Conservation (phyloP, 805 yeast species). For the Candida qinlingensis region DNA sequence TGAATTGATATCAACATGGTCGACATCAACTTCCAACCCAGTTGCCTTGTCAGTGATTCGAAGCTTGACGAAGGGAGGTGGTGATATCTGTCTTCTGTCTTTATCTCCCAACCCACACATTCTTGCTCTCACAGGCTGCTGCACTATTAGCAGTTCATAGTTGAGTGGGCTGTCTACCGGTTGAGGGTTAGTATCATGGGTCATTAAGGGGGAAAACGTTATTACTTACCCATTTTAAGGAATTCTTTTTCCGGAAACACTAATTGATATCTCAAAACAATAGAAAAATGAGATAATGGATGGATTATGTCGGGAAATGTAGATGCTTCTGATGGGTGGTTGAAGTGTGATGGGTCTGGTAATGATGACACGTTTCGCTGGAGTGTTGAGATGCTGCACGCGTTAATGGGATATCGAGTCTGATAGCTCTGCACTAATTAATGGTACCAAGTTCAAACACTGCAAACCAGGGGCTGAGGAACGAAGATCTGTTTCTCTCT, state of each 20-base stretch:
- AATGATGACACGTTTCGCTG: no score
- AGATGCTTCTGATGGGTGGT: no score
- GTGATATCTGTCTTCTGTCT: constrained; percentile 30
- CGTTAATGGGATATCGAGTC: no score
- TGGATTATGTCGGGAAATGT: no score
- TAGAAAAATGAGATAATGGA: background rate
- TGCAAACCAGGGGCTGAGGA: no score
- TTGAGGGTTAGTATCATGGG: background rate
- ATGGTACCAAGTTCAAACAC: no score
- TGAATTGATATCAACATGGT: constrained; percentile 27
- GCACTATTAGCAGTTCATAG: constrained; percentile 24
- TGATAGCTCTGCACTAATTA: no score
- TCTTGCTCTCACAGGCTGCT: constrained; percentile 40
- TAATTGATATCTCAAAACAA: background rate
- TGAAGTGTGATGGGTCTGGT: no score
- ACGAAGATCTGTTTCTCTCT: no score
- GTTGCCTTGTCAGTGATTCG: constrained; percentile 19
- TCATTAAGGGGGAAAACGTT: no score
- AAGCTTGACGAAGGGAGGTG: constrained; percentile 28
- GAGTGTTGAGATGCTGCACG: no score
- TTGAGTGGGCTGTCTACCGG: background rate
- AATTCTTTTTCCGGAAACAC: background rate
- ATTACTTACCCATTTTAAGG: background rate
- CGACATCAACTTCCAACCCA: constrained; percentile 23
- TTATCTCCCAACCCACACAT: constrained; percentile 44